Evolutionary conservation across 2,329 filamentous ascomycete species (phyloP), one percentile per base, ranked within the genome.

Genomic region (Fusarium nurragi): DNA sequence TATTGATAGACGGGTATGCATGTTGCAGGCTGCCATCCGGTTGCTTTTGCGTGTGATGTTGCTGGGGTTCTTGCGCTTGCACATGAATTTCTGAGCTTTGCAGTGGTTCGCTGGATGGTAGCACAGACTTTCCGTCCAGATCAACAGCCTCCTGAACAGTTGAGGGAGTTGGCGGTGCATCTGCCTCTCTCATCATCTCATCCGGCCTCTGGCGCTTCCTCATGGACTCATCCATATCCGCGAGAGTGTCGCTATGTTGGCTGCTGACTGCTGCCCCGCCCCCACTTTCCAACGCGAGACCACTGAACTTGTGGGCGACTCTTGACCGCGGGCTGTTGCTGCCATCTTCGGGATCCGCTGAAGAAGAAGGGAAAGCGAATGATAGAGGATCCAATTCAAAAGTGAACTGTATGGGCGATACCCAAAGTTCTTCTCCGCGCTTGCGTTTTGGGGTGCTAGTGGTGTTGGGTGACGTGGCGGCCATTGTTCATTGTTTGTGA

Each of bases 241-340:
- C 19, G 49, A 74, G 71, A 37, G 71, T 72, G 62, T 77, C 75
- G 44, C 55, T 64, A 30, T 71, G 71, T 34, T 73, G 65, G 56
- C 61, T 54, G 52, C 59, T 63, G 57, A 71, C 67, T 52, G 72
- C 65, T 57, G 65, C 80, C 79, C 80, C 82, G 75, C 79, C 81
- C 77, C 81, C 82, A 72, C 75, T 71, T 67, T 72, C 76, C 52
- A 87, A 74, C 14, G 77, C 80, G 47, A 87, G 78, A 54, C 83
- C 81, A 47, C 79, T 78, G 74, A 87, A 86, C 68, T 78, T 78
- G 70, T 83, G 81, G 36, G 81, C 82, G 37, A 87, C 83, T 51
- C 75, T 80, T 38, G 81, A 81, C 51, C 81, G 79, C n/a, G 85
- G 84, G 63, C 85, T 87, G 64, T 75, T 79, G 69, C 76, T 80